Evolutionary conservation across 345 rosid genomes (phyloP).

Genomic region (Barbarea vulgaris): DNA sequence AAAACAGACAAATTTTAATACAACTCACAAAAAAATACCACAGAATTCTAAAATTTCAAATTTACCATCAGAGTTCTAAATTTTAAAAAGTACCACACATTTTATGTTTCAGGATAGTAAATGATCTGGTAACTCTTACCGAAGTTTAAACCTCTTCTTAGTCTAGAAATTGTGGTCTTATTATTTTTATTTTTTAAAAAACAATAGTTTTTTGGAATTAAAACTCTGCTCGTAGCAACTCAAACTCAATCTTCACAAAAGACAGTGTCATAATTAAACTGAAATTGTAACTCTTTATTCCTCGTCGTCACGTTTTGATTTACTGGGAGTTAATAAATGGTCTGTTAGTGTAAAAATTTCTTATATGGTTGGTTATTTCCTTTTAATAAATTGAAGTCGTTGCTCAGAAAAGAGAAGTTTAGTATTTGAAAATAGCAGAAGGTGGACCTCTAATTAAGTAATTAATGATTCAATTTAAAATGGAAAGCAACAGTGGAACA

Average conservation of each 20-base stretch:
- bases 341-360: neutral
- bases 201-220: neutral
- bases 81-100: too few relatives aligned
- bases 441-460: constrained; percentile 28
- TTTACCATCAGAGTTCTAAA: too few relatives aligned
- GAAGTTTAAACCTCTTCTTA: neutral
- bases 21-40: too few relatives aligned
- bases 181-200: too few relatives aligned
- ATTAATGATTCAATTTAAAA: constrained; percentile 16
- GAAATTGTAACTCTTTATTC: neutral
- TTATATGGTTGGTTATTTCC: neutral
- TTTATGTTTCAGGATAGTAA: too few relatives aligned
- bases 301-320: too few relatives aligned
- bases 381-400: neutral
- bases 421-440: constrained; percentile 28
- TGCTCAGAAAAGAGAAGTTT: constrained; percentile 16
- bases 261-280: neutral
- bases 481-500: constrained; percentile 36
- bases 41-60: too few relatives aligned
- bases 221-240: neutral
- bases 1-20: too few relatives aligned
- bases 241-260: neutral
- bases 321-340: neutral
- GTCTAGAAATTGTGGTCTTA: too few relatives aligned
- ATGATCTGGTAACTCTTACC: neutral